Conservation (phyloP, 2,329 filamentous ascomycete species). For the Microsporum canis region DNA sequence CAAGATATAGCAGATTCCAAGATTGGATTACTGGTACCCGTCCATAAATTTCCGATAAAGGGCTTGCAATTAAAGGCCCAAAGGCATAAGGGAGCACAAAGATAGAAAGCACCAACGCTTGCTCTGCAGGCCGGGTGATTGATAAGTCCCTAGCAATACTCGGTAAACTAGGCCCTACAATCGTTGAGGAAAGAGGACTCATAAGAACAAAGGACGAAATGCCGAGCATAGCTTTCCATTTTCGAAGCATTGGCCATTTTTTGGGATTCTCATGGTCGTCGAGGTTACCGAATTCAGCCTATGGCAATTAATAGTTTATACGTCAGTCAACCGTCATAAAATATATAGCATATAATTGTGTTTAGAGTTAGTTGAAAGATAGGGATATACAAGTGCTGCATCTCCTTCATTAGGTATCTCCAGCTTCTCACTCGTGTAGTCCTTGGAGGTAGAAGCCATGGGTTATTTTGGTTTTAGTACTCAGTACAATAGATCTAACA, state of each 20-base stretch:
- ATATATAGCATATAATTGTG: background rate
- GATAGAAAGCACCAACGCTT: conserved; percentile 43
- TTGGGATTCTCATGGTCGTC: conserved; percentile 39
- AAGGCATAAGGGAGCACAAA: conserved; percentile 46
- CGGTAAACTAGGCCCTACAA: conserved; percentile 44
- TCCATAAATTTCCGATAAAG: conserved; percentile 46
- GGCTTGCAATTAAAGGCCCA: conserved; percentile 42
- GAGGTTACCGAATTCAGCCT: conserved; percentile 23
- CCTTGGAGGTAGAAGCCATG: background rate
- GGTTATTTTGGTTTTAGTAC: background rate
- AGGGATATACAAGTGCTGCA: background rate
- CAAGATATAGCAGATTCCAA: conserved; percentile 44
- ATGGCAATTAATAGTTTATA: conserved; percentile 30
- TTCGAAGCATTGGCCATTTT: conserved; percentile 46
- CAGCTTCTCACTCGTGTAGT: background rate
- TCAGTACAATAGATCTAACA: background rate
- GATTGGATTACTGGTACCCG: conserved; percentile 44
- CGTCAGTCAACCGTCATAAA: conserved; percentile 7
- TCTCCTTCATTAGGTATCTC: background rate
- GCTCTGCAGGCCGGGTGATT: conserved; percentile 37
- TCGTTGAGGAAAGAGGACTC: conserved; percentile 52
- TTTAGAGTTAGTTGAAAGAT: background rate
- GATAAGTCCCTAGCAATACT: conserved; percentile 45
- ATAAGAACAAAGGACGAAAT: conserved; percentile 50
- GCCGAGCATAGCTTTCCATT: conserved; percentile 47